Evolutionary conservation across 2,329 filamentous ascomycete genomes (phyloP).

Genomic region (Colletotrichum sidae): DNA sequence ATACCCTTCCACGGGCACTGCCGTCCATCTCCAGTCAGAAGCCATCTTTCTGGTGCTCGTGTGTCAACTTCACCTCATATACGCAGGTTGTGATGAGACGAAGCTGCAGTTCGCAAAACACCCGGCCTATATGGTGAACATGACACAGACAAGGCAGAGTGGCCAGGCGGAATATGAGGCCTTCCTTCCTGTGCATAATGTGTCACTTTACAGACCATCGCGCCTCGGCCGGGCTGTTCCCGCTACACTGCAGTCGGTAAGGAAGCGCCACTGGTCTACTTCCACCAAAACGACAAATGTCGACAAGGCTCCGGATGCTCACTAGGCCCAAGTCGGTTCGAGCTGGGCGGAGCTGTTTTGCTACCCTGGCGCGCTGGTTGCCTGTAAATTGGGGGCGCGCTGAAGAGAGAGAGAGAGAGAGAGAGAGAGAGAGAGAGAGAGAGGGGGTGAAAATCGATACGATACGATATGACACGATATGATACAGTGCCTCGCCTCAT

Average conservation of each 20-base stretch:
- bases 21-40: slow-evolving; percentile 10
- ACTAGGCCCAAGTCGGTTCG: slow-evolving; percentile 2
- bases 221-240: background rate
- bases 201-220: background rate
- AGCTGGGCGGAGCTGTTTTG: slow-evolving; percentile 5
- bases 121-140: no score
- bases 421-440: background rate
- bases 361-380: background rate
- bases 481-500: background rate
- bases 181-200: no score
- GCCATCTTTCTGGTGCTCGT: background rate
- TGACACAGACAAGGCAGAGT: no score
- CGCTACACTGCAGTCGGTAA: slow-evolving; percentile 3
- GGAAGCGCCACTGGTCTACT: background rate
- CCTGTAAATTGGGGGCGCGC: no score
- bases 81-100: no score
- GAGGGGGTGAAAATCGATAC: background rate
- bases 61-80: no score
- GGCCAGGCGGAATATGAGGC: no score
- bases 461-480: background rate
- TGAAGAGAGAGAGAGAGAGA: background rate
- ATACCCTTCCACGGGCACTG: slow-evolving; percentile 10
- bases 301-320: slow-evolving; percentile 10
- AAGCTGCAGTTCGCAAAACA: no score
- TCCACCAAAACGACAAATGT: slow-evolving; percentile 5